Evolutionary conservation across 257 asterid genomes (phyloP).

Genomic region (Scutellaria minor): DNA sequence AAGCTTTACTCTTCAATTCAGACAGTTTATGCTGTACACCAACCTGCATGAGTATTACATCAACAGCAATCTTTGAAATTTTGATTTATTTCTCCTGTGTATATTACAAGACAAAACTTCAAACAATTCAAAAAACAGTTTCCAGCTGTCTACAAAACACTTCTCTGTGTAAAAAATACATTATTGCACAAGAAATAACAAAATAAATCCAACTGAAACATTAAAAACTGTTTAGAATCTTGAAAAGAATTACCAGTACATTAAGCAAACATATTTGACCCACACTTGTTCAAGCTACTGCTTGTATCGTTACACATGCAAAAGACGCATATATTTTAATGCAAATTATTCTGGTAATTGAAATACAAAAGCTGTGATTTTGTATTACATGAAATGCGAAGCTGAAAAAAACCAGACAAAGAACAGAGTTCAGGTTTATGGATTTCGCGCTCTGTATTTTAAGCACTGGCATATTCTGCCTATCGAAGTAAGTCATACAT

Average conservation of each 20-base stretch:
- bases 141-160: slow-evolving; percentile 15
- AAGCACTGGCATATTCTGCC: not conserved
- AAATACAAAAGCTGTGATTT: not conserved
- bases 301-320: slow-evolving; percentile 5
- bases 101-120: not conserved
- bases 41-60: slow-evolving; percentile 56
- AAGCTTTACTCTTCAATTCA: slow-evolving; percentile 63
- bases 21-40: slow-evolving; percentile 73
- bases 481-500: slow-evolving; percentile 1
- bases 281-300: slow-evolving; percentile 14
- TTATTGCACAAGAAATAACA: not conserved
- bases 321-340: not conserved
- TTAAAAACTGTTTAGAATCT: not conserved
- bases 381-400: too few species aligned
- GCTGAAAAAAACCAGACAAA: too few species aligned
- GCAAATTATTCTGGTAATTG: slow-evolving; percentile 12
- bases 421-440: not conserved
- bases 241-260: not conserved
- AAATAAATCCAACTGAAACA: slow-evolving; percentile 4
- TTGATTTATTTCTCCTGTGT: not conserved
- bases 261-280: slow-evolving; percentile 4
- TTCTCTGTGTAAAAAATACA: not conserved
- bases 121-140: not conserved
- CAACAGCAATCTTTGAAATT: slow-evolving; percentile 7
- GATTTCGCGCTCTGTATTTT: too few species aligned